A percentile compares a stretch with the other conserved stretches of the same genome.
Evolutionary conservation across 306 rosid genomes (phyloP).

Genomic region (Casuarina equisetifolia): DNA sequence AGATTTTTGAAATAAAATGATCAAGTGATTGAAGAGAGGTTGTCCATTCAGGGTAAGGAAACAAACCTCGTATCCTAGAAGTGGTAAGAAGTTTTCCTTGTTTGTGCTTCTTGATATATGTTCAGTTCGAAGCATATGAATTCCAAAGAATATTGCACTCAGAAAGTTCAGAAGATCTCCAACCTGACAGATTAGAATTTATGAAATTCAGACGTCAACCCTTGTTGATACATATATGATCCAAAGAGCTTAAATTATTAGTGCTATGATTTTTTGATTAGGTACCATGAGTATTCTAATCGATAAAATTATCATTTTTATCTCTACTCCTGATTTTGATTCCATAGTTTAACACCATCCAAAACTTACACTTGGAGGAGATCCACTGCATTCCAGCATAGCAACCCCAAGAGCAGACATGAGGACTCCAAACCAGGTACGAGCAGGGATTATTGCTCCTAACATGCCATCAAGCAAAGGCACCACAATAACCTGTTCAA

Average conservation of each 20-base stretch:
- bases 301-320: too few relatives aligned
- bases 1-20: conserved; percentile 2
- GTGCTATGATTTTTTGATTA: not conserved
- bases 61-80: conserved; percentile 73
- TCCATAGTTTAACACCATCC: too few relatives aligned
- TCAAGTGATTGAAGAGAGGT: conserved; percentile 4
- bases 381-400: conserved; percentile 75
- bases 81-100: conserved; percentile 58
- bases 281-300: too few relatives aligned
- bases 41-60: not conserved
- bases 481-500: conserved; percentile 71
- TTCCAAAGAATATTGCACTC: conserved; percentile 71
- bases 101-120: conserved; percentile 62
- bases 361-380: conserved; percentile 60
- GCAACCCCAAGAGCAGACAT: conserved; percentile 67
- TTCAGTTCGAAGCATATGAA: conserved; percentile 80
- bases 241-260: not conserved
- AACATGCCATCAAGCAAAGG: conserved; percentile 78
- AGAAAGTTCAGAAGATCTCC: conserved; percentile 74
- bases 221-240: not conserved
- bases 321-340: too few relatives aligned
- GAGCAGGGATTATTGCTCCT: conserved; percentile 62
- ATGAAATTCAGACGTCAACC: not conserved
- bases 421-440: conserved; percentile 77
- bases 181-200: conserved; percentile 37